Percentiles rank a stretch among this genome's conserved stretches.
Conservation (phyloP, 2,329 filamentous ascomycete species). For the Trichoderma atroviride region DNA sequence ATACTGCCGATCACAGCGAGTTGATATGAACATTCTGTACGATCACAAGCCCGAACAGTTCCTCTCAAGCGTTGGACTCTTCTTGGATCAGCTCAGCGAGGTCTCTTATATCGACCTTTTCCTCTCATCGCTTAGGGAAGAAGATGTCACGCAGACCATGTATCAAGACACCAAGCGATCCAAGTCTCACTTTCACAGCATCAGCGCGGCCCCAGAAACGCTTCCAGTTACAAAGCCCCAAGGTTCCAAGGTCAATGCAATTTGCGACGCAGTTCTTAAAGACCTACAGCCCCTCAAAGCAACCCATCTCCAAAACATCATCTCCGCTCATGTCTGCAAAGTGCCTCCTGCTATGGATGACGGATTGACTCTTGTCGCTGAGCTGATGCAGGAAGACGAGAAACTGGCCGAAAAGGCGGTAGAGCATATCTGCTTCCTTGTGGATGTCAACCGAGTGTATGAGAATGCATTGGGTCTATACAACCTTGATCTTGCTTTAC, state of each 20-base stretch:
- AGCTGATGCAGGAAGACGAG: constrained; percentile 68
- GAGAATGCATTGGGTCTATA: constrained; percentile 90
- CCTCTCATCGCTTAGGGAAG: constrained; percentile 81
- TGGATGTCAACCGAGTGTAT: constrained; percentile 89
- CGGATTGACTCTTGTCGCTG: constrained; percentile 76
- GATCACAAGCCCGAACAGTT: constrained; percentile 91
- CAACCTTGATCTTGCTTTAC: constrained; percentile 82
- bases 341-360: constrained; percentile 85
- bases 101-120: constrained; percentile 87
- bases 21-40: constrained; percentile 97
- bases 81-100: constrained; percentile 83
- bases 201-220: constrained; percentile 26
- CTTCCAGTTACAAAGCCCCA: constrained; percentile 29
- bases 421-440: constrained; percentile 96
- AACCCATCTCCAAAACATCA: constrained; percentile 81
- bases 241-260: constrained; percentile 73
- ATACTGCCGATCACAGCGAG: constrained; percentile 86
- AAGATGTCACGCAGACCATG: constrained; percentile 91
- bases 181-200: constrained; percentile 30
- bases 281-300: constrained; percentile 63
- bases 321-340: constrained; percentile 95
- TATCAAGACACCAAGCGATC: constrained; percentile 78
- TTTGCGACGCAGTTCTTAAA: constrained; percentile 82
- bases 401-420: constrained; percentile 83
- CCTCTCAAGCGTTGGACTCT: constrained; percentile 71